A percentile compares a stretch with the other conserved stretches of the same genome.
These are phyloP conservation scores for Lentinula edodes DNA, from an alignment of 768 basidiomycete genomes.

Conservation along the genomic window DNA sequence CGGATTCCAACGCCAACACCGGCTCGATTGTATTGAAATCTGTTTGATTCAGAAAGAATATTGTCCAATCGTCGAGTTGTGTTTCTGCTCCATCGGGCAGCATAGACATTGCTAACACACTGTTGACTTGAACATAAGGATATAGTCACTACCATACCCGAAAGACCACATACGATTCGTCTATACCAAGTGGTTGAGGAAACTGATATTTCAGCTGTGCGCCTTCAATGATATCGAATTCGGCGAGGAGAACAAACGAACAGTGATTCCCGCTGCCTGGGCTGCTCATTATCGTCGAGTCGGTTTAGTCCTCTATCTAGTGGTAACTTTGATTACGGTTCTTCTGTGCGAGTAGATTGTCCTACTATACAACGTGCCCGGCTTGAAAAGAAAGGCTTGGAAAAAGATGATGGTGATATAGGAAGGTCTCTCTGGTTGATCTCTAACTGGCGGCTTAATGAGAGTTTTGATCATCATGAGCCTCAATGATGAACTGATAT, in stretches of 20 bases:
- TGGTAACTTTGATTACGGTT: no score
- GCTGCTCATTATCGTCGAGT: slow-evolving; percentile 39
- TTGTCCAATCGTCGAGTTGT: slow-evolving; percentile 94
- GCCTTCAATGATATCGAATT: slow-evolving; percentile 96
- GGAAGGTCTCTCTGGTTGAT: no score
- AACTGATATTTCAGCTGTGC: slow-evolving; percentile 94
- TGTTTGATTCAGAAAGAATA: slow-evolving; percentile 97
- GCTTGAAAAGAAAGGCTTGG: no score
- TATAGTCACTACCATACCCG: background rate
- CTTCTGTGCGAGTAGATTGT: no score
- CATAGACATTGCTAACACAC: slow-evolving; percentile 95
- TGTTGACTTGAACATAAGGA: slow-evolving; percentile 25
- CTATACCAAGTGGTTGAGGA: slow-evolving; percentile 88
- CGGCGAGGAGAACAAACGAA: slow-evolving; percentile 94
- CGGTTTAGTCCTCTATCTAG: no score
- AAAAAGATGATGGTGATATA: no score
- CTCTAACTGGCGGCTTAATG: no score
- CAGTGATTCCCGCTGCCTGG: slow-evolving; percentile 59
- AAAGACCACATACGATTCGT: slow-evolving; percentile 70
- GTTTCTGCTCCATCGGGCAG: slow-evolving; percentile 97
- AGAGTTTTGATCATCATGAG: no score
- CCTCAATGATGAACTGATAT: no score
- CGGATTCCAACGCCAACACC: slow-evolving; percentile 66
- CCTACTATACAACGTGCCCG: no score
- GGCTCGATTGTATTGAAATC: slow-evolving; percentile 83